Evolutionary conservation across 805 yeast species (phyloP), one percentile per base, ranked within the genome.

Genomic region (Dipodascus albidus): DNA sequence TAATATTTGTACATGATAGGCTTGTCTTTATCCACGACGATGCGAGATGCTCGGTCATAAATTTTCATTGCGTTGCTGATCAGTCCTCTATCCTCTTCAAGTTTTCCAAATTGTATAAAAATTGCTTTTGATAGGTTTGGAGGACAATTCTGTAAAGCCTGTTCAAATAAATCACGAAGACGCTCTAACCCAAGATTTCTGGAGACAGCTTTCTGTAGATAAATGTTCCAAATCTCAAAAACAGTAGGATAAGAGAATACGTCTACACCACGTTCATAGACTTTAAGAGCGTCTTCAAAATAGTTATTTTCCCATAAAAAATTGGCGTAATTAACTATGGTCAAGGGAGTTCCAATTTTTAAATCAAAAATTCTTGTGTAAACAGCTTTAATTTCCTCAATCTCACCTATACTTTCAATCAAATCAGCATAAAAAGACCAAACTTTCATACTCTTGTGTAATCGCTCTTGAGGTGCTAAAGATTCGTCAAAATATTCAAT

Each of bases 391-490:
- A 74, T 70, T 6, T 67, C 69, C 35, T 69, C 66, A 0, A 71
- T 63, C 14, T 67, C 58, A 0, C 69, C 70, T 9, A 73, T 60
- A 2, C 76, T 74, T 65, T 85, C 90, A 17, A 83, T 73, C 24
- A 87, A 63, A 60, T 87, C 96, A 23, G 87, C 64, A 61, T 85
- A 87, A 57, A 79, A 77, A 2, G 78, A 68, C 96, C 96, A 90
- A 3, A 89, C 67, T 51, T 77, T 77, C 47, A 71, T 67, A 3
- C 86, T 80, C 59, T 80, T 81, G 64, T 78, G 82, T 8, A 84
- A 59, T 27, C 87, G 66, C 23, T 76, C 66, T 57, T 83, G 89
- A 0, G 85, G 78, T 14, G 83, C 70, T 1, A 74, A 53, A 0
- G 68, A 58, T 19, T 66, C 62, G 60, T 81, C 82, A 38, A 67